Evolutionary conservation across 108 stramenopile species (phyloP).

Genomic region (Aureococcus anophagefferens): DNA sequence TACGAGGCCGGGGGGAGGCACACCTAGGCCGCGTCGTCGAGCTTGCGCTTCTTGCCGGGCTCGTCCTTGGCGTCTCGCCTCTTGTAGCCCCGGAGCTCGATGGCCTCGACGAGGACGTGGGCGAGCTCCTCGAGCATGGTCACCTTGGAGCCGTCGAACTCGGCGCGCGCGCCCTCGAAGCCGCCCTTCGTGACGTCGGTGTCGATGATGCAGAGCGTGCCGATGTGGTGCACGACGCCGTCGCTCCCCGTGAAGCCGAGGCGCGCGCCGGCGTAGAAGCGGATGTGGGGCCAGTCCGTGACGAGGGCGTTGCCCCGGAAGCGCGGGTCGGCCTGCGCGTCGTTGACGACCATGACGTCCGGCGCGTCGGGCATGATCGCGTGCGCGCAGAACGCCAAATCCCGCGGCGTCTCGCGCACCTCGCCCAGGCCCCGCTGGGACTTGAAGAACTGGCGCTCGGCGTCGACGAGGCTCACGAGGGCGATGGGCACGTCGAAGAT

Average conservation of each 20-base stretch:
- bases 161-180: too few relatives aligned
- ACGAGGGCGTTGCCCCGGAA: constrained; percentile 58
- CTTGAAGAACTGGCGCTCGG: constrained; percentile 63
- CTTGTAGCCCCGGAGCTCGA: too few relatives aligned
- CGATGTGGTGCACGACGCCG: constrained; percentile 44
- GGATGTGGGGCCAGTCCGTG: constrained; percentile 55
- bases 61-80: too few relatives aligned
- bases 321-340: constrained; percentile 52
- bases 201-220: constrained; percentile 69
- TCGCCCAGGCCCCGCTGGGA: constrained; percentile 56
- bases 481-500: constrained; percentile 59
- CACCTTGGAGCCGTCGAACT: too few relatives aligned
- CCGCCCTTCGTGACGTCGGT: background rate
- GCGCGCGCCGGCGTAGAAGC: constrained; percentile 72
- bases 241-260: constrained; percentile 46
- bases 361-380: constrained; percentile 39
- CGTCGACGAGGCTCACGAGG: constrained; percentile 59
- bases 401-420: constrained; percentile 62
- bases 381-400: constrained; percentile 67
- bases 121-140: too few relatives aligned
- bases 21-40: too few relatives aligned
- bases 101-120: too few relatives aligned
- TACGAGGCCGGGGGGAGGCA: too few relatives aligned
- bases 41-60: too few relatives aligned
- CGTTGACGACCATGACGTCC: constrained; percentile 49